phyloP scores from a whole-genome alignment of 2,329 filamentous ascomycete genomes.

The Triangularia verruculosa region DNA sequence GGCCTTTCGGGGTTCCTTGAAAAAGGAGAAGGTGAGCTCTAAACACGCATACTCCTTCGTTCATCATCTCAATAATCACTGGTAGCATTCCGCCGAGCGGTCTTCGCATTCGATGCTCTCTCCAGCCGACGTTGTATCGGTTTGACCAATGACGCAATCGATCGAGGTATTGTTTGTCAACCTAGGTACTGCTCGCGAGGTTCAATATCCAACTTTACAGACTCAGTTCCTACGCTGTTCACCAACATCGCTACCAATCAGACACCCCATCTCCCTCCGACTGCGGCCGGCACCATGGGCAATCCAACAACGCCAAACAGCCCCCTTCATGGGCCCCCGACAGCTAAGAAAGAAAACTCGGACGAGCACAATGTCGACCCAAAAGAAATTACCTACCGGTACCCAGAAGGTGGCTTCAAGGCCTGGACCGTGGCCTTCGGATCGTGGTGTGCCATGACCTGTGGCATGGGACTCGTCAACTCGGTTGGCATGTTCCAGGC shows the following conservation, averaged over 20 bases:
- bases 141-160: neutral
- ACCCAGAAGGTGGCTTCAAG: neutral
- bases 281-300: neutral
- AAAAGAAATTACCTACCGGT: neutral
- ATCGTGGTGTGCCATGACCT: neutral
- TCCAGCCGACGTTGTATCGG: neutral
- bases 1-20: neutral
- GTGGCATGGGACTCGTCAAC: neutral
- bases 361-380: neutral
- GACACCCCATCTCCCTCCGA: neutral
- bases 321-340: neutral
- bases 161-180: neutral
- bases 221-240: no score
- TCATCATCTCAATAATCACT: neutral
- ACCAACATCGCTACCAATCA: neutral
- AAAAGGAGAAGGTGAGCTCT: neutral
- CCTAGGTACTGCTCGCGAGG: neutral
- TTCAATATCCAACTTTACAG: neutral
- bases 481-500: slow-evolving; percentile 1
- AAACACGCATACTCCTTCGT: neutral
- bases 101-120: neutral
- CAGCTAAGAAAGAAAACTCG: neutral
- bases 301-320: neutral
- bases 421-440: neutral
- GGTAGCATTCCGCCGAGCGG: neutral